Conservation (phyloP, 306 rosid genomes). For the Canavalia gladiata region DNA sequence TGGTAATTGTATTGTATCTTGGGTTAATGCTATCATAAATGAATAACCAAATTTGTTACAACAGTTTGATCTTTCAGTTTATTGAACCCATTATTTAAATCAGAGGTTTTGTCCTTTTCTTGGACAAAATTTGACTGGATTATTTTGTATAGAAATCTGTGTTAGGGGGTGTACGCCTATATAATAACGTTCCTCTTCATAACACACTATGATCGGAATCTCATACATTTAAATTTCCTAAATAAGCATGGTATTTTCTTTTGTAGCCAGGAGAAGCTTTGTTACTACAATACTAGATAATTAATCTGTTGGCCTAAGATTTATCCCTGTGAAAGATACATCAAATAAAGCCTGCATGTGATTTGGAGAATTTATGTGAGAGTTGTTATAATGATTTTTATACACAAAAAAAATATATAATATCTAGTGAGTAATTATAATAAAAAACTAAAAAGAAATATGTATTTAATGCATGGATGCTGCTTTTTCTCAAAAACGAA, state of each 20-base stretch:
- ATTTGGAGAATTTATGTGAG: no score
- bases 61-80: constrained; percentile 6
- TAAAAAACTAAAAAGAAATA: no score
- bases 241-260: neutral
- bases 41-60: neutral
- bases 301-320: no score
- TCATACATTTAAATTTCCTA: neutral
- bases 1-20: neutral
- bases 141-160: neutral
- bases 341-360: no score
- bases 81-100: constrained; percentile 29
- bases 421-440: no score
- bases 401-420: no score
- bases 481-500: no score
- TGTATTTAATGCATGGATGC: no score
- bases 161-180: constrained; percentile 8
- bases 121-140: constrained; percentile 9
- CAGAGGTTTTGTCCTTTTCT: neutral
- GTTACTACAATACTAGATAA: neutral
- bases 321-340: no score
- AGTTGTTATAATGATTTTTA: no score
- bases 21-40: neutral
- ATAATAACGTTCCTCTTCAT: constrained; percentile 8
- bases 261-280: constrained; percentile 13
- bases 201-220: constrained; percentile 21